Evolutionary conservation across 768 basidiomycete genomes (phyloP), one percentile per base, ranked within the genome.

Genomic region (Boletales sp.): DNA sequence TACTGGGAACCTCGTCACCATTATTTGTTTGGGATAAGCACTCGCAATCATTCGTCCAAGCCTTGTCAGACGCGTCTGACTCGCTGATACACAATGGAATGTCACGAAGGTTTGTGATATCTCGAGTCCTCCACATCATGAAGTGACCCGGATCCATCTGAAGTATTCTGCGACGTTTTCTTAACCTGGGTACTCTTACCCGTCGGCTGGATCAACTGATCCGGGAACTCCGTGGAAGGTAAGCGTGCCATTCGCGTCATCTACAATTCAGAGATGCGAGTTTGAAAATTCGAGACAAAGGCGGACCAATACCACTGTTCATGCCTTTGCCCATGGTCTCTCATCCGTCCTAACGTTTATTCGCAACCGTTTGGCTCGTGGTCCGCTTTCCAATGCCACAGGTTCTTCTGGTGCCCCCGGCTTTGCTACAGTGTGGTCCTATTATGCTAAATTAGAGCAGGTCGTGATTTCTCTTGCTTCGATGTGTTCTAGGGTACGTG

Each of bases 1-100:
- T 84, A 6, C 69, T 86, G 30, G 90, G 90, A 38, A 75, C 80
- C 5, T 86, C 89, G 1, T 90, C 90, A 14, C 58, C 71, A 5
- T 69, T 87, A 27, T 79, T 86, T 62, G 67, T 67, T 9, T 93
- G 90, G 90, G 76, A 89, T 62, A 40, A 66, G 1, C 30, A 31
- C 2, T 61, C 60, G 3, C 84, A 89, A 55, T 73, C 69, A 15
- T 92, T 94, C 58, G 62, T 79, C 3, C 77, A 79, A 48, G 60
- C 69, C 11, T 68, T 66, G 4, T 65, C 69, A 0, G 57, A 69
- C 37, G 69, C 66, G 4, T 65, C 69, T 0, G 57, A 69, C 37
- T 52, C 86, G 7, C 55, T 81, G 21, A 63, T 87, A 5, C 81
- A 83, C 56, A 75, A 80, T 45, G 58, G 72, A 7, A 67, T 84